phyloP scores from a whole-genome alignment of 306 rosid species.

The Lathyrus sativus region DNA sequence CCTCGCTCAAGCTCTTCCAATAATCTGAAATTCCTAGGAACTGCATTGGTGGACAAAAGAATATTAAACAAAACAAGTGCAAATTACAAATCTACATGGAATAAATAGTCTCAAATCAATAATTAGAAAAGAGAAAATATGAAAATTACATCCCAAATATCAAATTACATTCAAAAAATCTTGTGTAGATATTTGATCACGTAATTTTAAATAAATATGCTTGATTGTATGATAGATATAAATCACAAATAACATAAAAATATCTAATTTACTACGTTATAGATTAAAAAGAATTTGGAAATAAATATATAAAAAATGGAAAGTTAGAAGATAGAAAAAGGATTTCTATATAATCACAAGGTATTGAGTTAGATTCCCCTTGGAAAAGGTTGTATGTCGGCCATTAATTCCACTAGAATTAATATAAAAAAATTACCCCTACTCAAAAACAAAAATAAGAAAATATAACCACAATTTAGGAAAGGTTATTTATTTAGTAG shows the following conservation, averaged over 20 bases:
- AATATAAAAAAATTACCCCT: too few relatives aligned
- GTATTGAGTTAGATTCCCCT: too few relatives aligned
- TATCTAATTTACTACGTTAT: too few relatives aligned
- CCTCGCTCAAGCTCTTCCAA: constrained; percentile 99
- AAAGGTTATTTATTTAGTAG: not conserved
- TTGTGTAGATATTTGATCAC: constrained; percentile 6
- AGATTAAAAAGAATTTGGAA: not conserved
- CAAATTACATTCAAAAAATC: constrained; percentile 1
- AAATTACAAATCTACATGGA: constrained; percentile 1
- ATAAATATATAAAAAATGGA: too few relatives aligned
- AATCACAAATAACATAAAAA: not conserved
- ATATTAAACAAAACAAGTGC: constrained; percentile 19
- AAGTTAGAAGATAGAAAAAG: not conserved
- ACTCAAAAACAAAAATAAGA: too few relatives aligned
- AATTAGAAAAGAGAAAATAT: not conserved
- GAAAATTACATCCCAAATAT: constrained; percentile 8
- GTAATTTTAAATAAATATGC: not conserved
- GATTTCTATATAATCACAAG: too few relatives aligned
- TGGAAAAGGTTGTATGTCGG: too few relatives aligned
- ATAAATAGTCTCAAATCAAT: constrained; percentile 3
- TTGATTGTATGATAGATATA: not conserved
- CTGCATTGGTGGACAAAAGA: constrained; percentile 45
- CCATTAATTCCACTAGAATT: too few relatives aligned
- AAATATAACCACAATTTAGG: not conserved
- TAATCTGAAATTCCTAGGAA: constrained; percentile 94